Base-by-base conservation (phyloP, 2,329 filamentous ascomycete species). In the Macrophomina pseudophaseolina region DNA sequence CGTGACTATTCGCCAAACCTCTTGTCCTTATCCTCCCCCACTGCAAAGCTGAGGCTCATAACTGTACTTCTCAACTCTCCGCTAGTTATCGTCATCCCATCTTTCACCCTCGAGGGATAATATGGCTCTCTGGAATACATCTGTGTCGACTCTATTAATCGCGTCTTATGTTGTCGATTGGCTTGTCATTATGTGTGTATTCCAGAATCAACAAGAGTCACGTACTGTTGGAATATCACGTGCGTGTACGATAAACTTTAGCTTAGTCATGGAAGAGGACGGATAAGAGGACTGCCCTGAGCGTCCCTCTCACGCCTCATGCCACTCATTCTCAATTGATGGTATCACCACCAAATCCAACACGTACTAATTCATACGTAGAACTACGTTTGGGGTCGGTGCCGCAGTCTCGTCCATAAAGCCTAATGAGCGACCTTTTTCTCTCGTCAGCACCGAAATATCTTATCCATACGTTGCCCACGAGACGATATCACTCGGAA, bases 151-250 rank as follows among this genome's bases (percentile, higher is more conserved):
- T 70, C 78, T 83, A 46, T 78, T 93, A 48, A 74, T 90, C 51
- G 73, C 87, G 9, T 91, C 90, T 4, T 93, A 94, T 75, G 79
- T 89, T 54, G 80, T 91, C 67, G 91, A 94, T 80, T 94, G 91
- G 91, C 74, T 90, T 54, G 81, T 91, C 67, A 85, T 91, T 66
- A 78, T 90, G 85, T 86, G 76, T 73, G 81, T 30, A 5, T 46
- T 40, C 30, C 12, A 14, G 8, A 14, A 40, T 14, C 38, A 2
- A 40, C 38, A 40, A 40, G 12, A 40, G 48, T 60, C 38, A 35
- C 44, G 12, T 6, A 4, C n/a, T n/a, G n/a, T n/a, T n/a, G n/a
- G n/a, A n/a, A n/a, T n/a, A n/a, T n/a, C n/a, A n/a, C n/a, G n/a
- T n/a, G n/a, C n/a, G n/a, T n/a, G n/a, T n/a, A n/a, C n/a, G n/a